Evolutionary conservation across 1,284 basidiomycete genomes (phyloP).

Genomic region (Vanrija pseudolonga): DNA sequence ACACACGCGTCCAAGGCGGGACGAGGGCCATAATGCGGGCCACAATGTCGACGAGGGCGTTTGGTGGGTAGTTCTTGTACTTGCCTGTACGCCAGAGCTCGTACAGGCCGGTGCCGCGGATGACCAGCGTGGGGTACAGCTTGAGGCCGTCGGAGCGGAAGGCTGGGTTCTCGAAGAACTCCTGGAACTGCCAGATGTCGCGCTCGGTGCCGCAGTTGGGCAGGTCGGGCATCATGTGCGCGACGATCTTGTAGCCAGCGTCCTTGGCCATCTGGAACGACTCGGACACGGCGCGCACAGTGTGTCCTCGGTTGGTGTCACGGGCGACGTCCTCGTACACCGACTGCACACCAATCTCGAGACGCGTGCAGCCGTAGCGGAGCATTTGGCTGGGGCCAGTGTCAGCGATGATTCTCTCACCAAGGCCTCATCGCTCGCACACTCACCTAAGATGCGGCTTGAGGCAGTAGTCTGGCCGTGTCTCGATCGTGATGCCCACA

Average conservation of each 20-base stretch:
- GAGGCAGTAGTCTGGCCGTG: slow-evolving; percentile 95
- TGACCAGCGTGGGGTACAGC: slow-evolving; percentile 97
- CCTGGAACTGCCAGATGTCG: slow-evolving; percentile 91
- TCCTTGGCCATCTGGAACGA: slow-evolving; percentile 98
- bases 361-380: slow-evolving; percentile 93
- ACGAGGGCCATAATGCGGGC: slow-evolving; percentile 94
- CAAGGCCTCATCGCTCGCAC: neutral
- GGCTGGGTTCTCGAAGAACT: slow-evolving; percentile 96
- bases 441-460: slow-evolving; percentile 83
- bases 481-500: slow-evolving; percentile 99
- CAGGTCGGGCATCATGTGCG: slow-evolving; percentile 97
- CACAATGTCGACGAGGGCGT: slow-evolving; percentile 94
- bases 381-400: slow-evolving; percentile 85
- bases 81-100: slow-evolving; percentile 94
- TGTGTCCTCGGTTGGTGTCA: slow-evolving; percentile 97
- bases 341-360: slow-evolving; percentile 98
- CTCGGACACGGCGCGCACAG: slow-evolving; percentile 94
- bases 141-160: slow-evolving; percentile 97
- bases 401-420: neutral
- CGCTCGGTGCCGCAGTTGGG: slow-evolving; percentile 97
- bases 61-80: slow-evolving; percentile 99
- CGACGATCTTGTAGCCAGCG: slow-evolving; percentile 98
- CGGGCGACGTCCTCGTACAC: slow-evolving; percentile 99
- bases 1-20: slow-evolving; percentile 98
- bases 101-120: slow-evolving; percentile 94